A percentile compares a stretch with the other conserved stretches of the same genome.
These are phyloP conservation scores for Suillus alpinus DNA, from an alignment of 768 basidiomycete species.

Conservation along the genomic window DNA sequence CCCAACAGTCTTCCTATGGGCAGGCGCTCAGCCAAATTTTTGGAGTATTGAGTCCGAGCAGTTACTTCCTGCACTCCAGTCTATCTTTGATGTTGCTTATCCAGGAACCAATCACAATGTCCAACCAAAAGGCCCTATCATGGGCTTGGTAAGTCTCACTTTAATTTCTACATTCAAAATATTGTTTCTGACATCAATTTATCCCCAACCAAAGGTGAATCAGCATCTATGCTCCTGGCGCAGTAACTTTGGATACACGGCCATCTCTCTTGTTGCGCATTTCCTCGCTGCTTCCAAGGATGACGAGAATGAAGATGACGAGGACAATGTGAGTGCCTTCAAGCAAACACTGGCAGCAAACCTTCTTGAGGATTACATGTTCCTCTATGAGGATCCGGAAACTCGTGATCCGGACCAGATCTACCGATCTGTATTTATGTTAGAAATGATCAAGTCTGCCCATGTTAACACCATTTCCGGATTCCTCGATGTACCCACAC, in stretches of 20 bases:
- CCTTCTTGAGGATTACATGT: not conserved
- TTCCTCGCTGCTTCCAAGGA: not conserved
- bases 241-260: conserved; percentile 7
- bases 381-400: conserved; percentile 8
- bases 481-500: no score
- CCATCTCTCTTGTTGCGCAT: conserved; percentile 1
- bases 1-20: conserved; percentile 5
- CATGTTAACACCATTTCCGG: no score
- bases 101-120: conserved; percentile 6
- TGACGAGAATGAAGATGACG: not conserved
- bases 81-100: conserved; percentile 4
- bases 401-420: not conserved
- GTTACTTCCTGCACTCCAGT: conserved; percentile 2
- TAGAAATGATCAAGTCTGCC: no score
- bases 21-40: conserved; percentile 6
- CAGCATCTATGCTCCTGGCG: conserved; percentile 9
- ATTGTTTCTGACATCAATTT: no score
- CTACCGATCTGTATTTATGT: no score
- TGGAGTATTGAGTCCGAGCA: conserved; percentile 6
- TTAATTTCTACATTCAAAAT: not conserved
- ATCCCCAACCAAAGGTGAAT: not conserved
- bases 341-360: not conserved
- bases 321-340: not conserved
- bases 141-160: conserved; percentile 1
- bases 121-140: conserved; percentile 1